Percentiles rank a stretch among this genome's conserved stretches.
These are phyloP conservation scores for Peltaster fructicola DNA, from an alignment of 2,329 filamentous ascomycete species.

Conservation along the genomic window DNA sequence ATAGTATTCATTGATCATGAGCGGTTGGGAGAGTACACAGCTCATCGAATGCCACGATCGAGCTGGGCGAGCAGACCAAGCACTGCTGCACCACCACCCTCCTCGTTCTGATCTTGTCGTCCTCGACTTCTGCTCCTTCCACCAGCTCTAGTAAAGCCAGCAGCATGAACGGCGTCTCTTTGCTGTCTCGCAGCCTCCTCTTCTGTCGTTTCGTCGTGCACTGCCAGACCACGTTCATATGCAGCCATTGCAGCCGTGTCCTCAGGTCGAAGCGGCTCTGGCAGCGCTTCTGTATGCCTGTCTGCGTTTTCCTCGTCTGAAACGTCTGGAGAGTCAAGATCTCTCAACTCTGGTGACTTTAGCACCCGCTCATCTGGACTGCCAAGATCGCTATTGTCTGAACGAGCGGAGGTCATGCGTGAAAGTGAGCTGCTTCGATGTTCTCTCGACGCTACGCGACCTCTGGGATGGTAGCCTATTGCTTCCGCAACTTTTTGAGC, in stretches of 20 bases:
- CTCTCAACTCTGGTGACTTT: constrained; percentile 17
- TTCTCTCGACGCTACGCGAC: constrained; percentile 3
- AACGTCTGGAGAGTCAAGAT: constrained; percentile 12
- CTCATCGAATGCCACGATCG: constrained; percentile 16
- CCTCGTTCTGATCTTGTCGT: constrained; percentile 10
- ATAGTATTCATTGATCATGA: too few relatives aligned
- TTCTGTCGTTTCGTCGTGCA: constrained; percentile 15
- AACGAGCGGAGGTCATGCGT: constrained; percentile 12
- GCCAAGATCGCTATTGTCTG: constrained; percentile 7
- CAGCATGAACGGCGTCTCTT: constrained; percentile 6
- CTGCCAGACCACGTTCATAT: constrained; percentile 16
- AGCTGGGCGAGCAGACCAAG: constrained; percentile 18
- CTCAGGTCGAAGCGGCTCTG: constrained; percentile 15
- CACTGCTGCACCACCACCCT: constrained; percentile 16
- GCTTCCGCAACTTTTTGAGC: constrained; percentile 23
- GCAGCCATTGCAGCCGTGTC: constrained; percentile 18
- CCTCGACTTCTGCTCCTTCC: constrained; percentile 8
- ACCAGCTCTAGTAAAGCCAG: constrained; percentile 6
- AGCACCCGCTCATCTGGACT: constrained; percentile 11
- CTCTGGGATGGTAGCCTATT: constrained; percentile 14
- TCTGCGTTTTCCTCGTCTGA: constrained; percentile 11
- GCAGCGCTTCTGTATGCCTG: constrained; percentile 7
- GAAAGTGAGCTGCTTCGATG: constrained; percentile 13
- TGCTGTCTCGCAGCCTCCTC: constrained; percentile 15
- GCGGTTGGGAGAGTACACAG: too few relatives aligned